Evolutionary conservation across 2,329 filamentous ascomycete species (phyloP), one percentile per base, ranked within the genome.

Genomic region (Pseudogymnoascus sp.): DNA sequence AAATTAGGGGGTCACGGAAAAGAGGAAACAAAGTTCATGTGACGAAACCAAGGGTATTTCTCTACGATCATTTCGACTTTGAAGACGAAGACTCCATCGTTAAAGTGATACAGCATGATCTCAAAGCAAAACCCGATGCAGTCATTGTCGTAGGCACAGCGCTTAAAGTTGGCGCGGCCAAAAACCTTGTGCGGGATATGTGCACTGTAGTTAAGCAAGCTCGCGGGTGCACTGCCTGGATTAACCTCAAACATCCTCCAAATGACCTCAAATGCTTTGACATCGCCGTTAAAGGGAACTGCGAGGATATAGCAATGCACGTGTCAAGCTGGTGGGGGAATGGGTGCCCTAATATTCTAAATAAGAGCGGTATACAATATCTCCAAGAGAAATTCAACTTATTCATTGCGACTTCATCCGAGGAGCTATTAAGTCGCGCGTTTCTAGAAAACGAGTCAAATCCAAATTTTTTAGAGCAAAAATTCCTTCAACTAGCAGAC

Each of bases 51-150:
- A 85, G 93, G 61, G 96, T 97, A 78, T 93, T 96, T 5, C 82
- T 97, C 7, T 97, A 97, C 79, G 96, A 96, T 73, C 93, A 97
- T 74, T 87, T 90, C 73, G 96, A 96, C 72, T 65, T 62, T 64
- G 92, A 92, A 0, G 93, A 97, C 68, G 90, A 92, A 68, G 92
- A 96, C 69, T 91, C 93, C 14, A 97, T 97, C 72, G 91, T 91
- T 37, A 89, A 89, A 16, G 91, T 96, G 42, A 89, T 91, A 53
- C 86, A 86, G 67, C 87, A 91, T 6, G 93, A 97, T 72, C 78
- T 96, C 66, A 87, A 90, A 65, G 82, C 88, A 38, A 84, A 91
- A 38, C 92, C 93, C 0, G 93, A 96, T 73, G 91, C 91, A 13
- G 82, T 97, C 40, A 85, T 97, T 67, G 93, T 97, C 19, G 93